A percentile compares a stretch with the other conserved stretches of the same genome.
Evolutionary conservation across 306 rosid species (phyloP).

Genomic region (Leucaena leucocephala): DNA sequence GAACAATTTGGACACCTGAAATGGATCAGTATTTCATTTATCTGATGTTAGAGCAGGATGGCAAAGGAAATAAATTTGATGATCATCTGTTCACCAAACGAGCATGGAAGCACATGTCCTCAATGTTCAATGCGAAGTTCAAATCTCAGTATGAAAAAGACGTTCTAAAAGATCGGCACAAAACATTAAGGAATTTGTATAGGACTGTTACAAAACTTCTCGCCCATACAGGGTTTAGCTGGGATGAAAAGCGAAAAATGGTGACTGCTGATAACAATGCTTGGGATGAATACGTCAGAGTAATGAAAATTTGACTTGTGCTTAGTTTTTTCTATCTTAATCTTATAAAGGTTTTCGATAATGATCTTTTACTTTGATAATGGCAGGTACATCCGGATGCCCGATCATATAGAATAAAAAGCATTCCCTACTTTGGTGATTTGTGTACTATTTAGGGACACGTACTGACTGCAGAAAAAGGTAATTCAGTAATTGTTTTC

Average conservation of each 20-base stretch:
- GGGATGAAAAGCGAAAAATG: conserved; percentile 74
- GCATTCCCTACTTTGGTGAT: conserved; percentile 60
- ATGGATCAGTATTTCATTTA: conserved; percentile 77
- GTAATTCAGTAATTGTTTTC: conserved; percentile 50
- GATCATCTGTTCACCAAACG: conserved; percentile 72
- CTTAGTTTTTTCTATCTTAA: neutral
- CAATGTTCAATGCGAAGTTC: conserved; percentile 65
- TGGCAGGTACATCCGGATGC: conserved; percentile 60
- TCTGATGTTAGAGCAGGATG: conserved; percentile 69
- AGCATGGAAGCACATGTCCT: conserved; percentile 74
- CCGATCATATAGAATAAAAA: conserved; percentile 63
- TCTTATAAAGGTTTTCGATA: conserved; percentile 11
- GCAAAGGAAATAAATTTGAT: conserved; percentile 55
- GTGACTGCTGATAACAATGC: conserved; percentile 65
- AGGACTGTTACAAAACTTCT: conserved; percentile 60
- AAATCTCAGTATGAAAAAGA: conserved; percentile 76
- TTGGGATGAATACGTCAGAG: conserved; percentile 81
- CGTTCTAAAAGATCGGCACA: conserved; percentile 72
- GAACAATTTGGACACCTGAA: conserved; percentile 82
- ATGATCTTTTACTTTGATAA: conserved; percentile 21
- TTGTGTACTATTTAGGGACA: conserved; percentile 63
- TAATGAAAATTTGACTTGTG: conserved; percentile 30
- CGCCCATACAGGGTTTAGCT: conserved; percentile 60
- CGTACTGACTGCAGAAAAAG: conserved; percentile 40
- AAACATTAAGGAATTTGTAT: conserved; percentile 68